Evolutionary conservation across 495 filamentous ascomycete species (phyloP).

Genomic region (Hypomontagnella monticulosa): DNA sequence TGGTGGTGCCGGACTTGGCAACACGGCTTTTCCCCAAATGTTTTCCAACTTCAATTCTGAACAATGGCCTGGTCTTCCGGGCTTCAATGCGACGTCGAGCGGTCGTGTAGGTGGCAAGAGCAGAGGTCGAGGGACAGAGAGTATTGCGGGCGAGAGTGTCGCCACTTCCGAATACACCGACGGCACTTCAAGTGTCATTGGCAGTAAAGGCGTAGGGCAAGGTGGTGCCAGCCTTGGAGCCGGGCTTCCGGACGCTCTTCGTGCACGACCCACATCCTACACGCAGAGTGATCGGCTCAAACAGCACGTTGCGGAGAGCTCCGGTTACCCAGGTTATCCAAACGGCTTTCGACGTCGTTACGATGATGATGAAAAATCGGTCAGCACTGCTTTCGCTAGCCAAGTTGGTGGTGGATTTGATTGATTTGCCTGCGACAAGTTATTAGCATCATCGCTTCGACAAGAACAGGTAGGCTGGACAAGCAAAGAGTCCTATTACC

Average conservation of each 20-base stretch:
- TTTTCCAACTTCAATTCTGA: conserved; percentile 91
- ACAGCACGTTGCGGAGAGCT: conserved; percentile 87
- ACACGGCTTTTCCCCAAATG: conserved; percentile 89
- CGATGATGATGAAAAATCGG: conserved; percentile 94
- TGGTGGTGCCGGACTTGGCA: conserved; percentile 78
- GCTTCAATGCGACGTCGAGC: conserved; percentile 69
- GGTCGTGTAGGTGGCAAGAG: conserved; percentile 59
- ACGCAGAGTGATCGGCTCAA: conserved; percentile 71
- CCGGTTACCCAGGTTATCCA: conserved; percentile 62
- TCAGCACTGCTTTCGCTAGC: conserved; percentile 95
- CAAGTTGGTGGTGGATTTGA: conserved; percentile 92
- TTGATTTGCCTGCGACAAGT: conserved; percentile 62
- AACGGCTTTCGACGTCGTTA: conserved; percentile 83
- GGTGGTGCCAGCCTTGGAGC: conserved; percentile 82
- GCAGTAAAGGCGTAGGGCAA: conserved; percentile 71
- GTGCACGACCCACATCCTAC: conserved; percentile 56
- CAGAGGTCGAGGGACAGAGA: conserved; percentile 72
- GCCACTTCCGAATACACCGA: conserved; percentile 89
- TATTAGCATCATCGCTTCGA: conserved; percentile 22
- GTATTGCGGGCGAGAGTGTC: conserved; percentile 88
- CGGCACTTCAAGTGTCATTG: conserved; percentile 77
- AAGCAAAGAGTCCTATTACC: conserved; percentile 6
- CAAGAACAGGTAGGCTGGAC: conserved; percentile 4
- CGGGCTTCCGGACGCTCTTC: conserved; percentile 75
- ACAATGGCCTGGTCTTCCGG: conserved; percentile 84